phyloP scores from a whole-genome alignment of 768 basidiomycete species.

The Serpula lacrymans region DNA sequence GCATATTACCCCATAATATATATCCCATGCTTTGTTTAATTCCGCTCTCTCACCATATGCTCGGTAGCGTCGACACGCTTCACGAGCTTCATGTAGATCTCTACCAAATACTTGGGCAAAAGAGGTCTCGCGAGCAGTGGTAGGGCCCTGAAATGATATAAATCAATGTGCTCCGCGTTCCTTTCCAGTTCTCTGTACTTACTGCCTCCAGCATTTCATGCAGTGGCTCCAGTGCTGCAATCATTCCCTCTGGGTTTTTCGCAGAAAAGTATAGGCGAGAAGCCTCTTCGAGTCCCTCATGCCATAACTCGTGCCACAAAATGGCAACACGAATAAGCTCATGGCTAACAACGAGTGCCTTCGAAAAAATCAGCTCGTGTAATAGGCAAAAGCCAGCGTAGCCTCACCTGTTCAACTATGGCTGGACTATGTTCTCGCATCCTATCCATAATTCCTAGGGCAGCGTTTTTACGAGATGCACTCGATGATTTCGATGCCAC shows the following conservation, averaged over 20 bases:
- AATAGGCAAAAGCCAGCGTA: neutral
- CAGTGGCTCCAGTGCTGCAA: constrained; percentile 84
- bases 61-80: constrained; percentile 84
- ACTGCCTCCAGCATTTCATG: constrained; percentile 91
- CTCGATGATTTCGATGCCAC: constrained; percentile 97
- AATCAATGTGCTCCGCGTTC: constrained; percentile 1
- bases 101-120: constrained; percentile 93
- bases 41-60: constrained; percentile 84
- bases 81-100: constrained; percentile 88
- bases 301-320: constrained; percentile 98
- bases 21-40: constrained; percentile 97
- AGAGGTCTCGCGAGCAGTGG: constrained; percentile 91
- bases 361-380: constrained; percentile 1
- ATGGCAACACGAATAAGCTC: constrained; percentile 98
- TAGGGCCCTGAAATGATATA: constrained; percentile 64
- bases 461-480: constrained; percentile 73
- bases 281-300: constrained; percentile 97
- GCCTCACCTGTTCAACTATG: constrained; percentile 79
- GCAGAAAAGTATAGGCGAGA: constrained; percentile 96
- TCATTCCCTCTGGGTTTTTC: constrained; percentile 97
- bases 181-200: constrained; percentile 19
- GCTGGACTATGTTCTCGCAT: constrained; percentile 88
- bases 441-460: constrained; percentile 81
- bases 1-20: constrained; percentile 81
- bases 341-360: constrained; percentile 86